Conservation (phyloP, 257 asterid genomes). For the Rauvolfia tetraphylla region DNA sequence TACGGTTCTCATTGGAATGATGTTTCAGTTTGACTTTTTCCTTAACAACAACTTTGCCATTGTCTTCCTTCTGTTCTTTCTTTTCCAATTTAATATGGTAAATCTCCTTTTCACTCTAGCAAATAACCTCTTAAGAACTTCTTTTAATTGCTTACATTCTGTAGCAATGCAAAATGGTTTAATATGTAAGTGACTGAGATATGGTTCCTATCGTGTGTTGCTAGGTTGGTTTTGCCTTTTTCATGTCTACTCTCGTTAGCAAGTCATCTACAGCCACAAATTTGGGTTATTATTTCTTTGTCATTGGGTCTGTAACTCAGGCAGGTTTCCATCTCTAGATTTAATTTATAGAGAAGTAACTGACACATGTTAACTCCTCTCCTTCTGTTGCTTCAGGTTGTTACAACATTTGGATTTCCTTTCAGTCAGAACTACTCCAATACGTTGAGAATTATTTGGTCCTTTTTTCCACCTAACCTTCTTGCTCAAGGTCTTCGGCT, state of each 20-base stretch:
- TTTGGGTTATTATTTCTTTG: slow-evolving; percentile 61
- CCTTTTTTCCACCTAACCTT: slow-evolving; percentile 94
- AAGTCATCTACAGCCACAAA: slow-evolving; percentile 79
- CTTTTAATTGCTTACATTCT: background rate
- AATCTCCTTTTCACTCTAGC: slow-evolving; percentile 20
- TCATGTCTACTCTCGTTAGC: slow-evolving; percentile 71
- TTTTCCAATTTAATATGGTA: slow-evolving; percentile 87
- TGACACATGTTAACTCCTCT: slow-evolving; percentile 22
- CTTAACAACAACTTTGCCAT: slow-evolving; percentile 65
- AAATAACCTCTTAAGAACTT: slow-evolving; percentile 5
- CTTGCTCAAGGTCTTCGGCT: slow-evolving; percentile 71
- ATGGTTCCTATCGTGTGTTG: slow-evolving; percentile 16
- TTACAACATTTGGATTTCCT: slow-evolving; percentile 86
- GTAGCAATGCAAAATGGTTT: background rate
- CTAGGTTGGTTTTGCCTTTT: slow-evolving; percentile 78
- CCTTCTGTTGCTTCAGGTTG: slow-evolving; percentile 49
- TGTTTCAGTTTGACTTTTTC: slow-evolving; percentile 89
- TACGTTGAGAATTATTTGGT: slow-evolving; percentile 57
- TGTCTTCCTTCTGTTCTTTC: slow-evolving; percentile 72
- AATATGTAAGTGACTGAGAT: slow-evolving; percentile 2
- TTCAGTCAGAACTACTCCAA: slow-evolving; percentile 44
- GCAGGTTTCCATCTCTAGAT: slow-evolving; percentile 34
- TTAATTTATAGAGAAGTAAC: slow-evolving; percentile 15
- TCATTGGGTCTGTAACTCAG: slow-evolving; percentile 81
- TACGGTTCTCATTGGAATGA: slow-evolving; percentile 85